Base-by-base conservation (phyloP, 345 rosid genomes). In the Euphorbia pulcherrima region DNA sequence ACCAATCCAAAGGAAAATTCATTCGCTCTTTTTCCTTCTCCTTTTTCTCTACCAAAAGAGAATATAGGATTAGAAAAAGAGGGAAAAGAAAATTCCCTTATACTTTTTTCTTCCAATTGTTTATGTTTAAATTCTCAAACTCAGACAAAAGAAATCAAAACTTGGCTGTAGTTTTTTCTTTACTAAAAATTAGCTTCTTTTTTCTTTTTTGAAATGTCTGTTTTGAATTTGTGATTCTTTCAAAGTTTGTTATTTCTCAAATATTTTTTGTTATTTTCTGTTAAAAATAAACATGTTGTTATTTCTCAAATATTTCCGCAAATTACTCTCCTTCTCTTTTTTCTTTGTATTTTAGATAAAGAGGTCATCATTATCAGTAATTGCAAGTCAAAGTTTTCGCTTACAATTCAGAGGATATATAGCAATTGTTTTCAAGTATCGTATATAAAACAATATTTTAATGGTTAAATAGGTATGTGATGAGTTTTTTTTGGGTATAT, bases 21-120 rank as follows among this genome's bases (percentile, higher is more conserved):
- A 23, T 40, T 53, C 16, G 11, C 50, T 44, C 50, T 44, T 44
- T 44, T 44, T 28, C 8, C 28, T 18, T 70, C 62, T 71, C 65
- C 27, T 59, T 26, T 16, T 44, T 58, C 69, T 72, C 58, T 65
- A 57, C 8, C 59, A 44, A n/a, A n/a, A 27, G 33, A 72, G 51
- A 59, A 41, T 16, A 13, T 44, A 44, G 50, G 50, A 44, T 44
- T 44, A 71, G 75, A 71, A 68, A 64, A 63, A 64, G 63, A 56
- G 40, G n/a, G 37, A 60, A 28, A 27, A 4, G 9, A 0, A 20
- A 35, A 37, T 9, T 12, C 1, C 5, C 26, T 23, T n/a, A 11
- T 48, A 2, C 35, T 30, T 48, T 44, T 44, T 12, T 0, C 13
- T 12, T 12, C 18, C 11, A 44, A 12, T 44, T 44, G 50, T 44